These are phyloP conservation scores for Tuctoria greenei DNA, from an alignment of 176 grass and related monocot species.

Conservation along the genomic window DNA sequence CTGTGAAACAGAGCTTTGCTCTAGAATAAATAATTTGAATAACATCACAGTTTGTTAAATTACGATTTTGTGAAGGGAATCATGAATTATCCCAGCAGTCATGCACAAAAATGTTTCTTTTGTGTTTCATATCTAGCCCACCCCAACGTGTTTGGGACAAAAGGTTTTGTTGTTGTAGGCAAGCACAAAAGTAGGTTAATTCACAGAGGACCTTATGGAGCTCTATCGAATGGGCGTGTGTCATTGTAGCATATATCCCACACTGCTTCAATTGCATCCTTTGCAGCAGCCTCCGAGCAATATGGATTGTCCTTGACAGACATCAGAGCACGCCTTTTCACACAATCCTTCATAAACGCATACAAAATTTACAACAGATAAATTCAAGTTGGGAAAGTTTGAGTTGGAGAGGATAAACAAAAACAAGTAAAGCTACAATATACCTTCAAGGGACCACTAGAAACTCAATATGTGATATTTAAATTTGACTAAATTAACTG, in stretches of 20 bases:
- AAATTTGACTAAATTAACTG: conserved; percentile 8
- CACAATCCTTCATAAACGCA: conserved; percentile 70
- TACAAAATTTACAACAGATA: conserved; percentile 7
- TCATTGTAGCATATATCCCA: conserved; percentile 95
- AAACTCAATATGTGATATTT: conserved; percentile 6
- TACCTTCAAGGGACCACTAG: not conserved
- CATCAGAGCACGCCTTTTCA: conserved; percentile 66
- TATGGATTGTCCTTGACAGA: conserved; percentile 69
- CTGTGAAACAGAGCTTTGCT: conserved; percentile 9
- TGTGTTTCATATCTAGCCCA: too few species aligned
- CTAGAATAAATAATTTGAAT: not conserved
- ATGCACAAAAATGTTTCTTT: too few species aligned
- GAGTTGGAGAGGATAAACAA: not conserved
- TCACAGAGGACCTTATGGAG: conserved; percentile 44
- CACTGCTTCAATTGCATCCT: conserved; percentile 86
- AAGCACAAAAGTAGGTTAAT: not conserved
- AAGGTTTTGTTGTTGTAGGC: too few species aligned
- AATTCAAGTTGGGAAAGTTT: conserved; percentile 1
- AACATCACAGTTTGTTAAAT: not conserved
- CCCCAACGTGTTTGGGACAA: too few species aligned
- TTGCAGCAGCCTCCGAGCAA: conserved; percentile 62
- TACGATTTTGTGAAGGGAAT: conserved; percentile 24
- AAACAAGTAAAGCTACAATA: not conserved
- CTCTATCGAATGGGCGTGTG: conserved; percentile 78
- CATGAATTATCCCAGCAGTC: conserved; percentile 26